Conservation (phyloP, 345 rosid genomes). For the Heritiera littoralis region DNA sequence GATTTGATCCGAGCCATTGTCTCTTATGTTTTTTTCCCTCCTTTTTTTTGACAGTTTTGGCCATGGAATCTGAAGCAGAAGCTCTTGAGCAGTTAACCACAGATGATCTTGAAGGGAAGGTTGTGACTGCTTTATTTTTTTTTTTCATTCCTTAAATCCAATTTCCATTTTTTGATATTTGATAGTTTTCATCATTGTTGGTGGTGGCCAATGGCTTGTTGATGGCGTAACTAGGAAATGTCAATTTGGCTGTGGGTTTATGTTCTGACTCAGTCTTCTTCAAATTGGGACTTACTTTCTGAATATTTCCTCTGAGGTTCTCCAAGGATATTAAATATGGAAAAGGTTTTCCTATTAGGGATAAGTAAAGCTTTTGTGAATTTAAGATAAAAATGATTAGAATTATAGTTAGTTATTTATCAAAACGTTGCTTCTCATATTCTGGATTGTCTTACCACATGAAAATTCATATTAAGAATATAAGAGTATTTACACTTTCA, state of each 20-base stretch:
- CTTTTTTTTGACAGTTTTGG: conserved; percentile 35
- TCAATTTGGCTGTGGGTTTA: not conserved
- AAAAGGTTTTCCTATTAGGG: not conserved
- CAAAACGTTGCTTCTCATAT: not conserved
- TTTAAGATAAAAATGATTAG: not conserved
- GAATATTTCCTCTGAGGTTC: not conserved
- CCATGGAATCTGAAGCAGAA: conserved; percentile 78
- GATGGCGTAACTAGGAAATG: not conserved
- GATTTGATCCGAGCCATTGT: not conserved
- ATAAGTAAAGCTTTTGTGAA: not conserved
- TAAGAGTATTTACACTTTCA: not conserved
- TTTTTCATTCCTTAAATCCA: not conserved
- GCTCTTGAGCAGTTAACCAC: conserved; percentile 64
- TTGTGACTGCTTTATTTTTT: conserved; percentile 15
- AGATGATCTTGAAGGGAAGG: conserved; percentile 74
- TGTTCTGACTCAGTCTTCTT: not conserved
- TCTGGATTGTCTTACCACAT: not conserved
- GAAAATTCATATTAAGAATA: not conserved
- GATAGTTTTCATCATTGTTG: not conserved
- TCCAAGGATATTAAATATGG: not conserved
- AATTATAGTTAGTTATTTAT: not conserved
- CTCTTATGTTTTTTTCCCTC: not conserved
- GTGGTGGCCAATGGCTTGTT: not conserved
- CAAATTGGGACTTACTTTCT: not conserved
- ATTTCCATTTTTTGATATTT: not conserved